Base-by-base conservation (phyloP, 768 basidiomycete genomes). In the Hericium rajendrae region DNA sequence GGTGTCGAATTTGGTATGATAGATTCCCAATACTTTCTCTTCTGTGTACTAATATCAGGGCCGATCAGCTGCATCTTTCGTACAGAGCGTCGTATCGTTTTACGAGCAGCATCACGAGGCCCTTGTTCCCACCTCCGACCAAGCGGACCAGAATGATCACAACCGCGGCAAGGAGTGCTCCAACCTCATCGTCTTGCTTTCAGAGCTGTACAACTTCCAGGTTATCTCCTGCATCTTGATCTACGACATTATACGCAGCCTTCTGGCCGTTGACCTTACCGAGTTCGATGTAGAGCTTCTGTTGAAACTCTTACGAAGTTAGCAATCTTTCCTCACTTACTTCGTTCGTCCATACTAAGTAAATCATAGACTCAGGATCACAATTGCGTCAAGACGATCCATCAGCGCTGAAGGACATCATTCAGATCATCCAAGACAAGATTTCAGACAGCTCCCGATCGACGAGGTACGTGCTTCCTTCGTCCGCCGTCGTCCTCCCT, bases 131-230 rank as follows among this genome's bases (percentile, higher is more conserved):
- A 32, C 46, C 11, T 26, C 55, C 22, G 50, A 15, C 2, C 15
- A 52, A 2, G 63, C 65, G 2, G 50, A 54, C 3, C 51, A 32
- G 16, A 66, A 66, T 16, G 59, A 66, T 9, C 75, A 75, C 20
- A 73, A 71, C 2, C 68, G 73, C 6, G 90, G 92, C 32, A 99
- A 98, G 71, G 91, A 95, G 67, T 85, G 85, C 62, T 84, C 88
- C 10, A 98, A 99, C 68, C 72, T 99, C 38, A 78, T 95, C 43
- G 82, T 91, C 1, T 79, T 98, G 22, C 72, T 97, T 20, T 89
- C 92, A 2, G 94, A 97, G 67, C 74, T 99, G 18, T 98, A 97
- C 75, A 97, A 97, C 68, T 94, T 97, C 67, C 90, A 93, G 72
- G 91, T 97, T 22, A 81, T 98, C 54, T 91, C 91, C 2, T 91